phyloP scores from a whole-genome alignment of 306 rosid species.

The Inga leiocalycina region DNA sequence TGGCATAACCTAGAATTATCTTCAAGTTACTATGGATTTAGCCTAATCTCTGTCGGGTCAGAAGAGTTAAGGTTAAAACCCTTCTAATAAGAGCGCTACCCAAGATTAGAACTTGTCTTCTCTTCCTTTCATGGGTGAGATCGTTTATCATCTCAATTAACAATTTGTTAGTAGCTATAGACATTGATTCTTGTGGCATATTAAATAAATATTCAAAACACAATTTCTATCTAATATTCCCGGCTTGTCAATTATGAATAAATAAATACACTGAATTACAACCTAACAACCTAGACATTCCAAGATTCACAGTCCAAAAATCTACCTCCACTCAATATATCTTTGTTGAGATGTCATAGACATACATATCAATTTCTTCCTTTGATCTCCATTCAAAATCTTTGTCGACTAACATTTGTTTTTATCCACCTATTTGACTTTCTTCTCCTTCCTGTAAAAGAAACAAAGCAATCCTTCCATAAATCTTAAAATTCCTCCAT shows the following conservation, averaged over 20 bases:
- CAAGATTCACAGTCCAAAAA: neutral
- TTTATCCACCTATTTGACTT: constrained; percentile 21
- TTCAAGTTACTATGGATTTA: too few species aligned
- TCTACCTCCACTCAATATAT: neutral
- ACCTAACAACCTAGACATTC: neutral
- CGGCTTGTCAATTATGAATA: neutral
- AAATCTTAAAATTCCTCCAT: neutral
- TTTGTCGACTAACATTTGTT: neutral
- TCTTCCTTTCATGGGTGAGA: too few species aligned
- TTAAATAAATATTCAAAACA: too few species aligned
- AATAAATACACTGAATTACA: neutral
- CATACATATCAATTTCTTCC: neutral
- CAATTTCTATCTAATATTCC: neutral
- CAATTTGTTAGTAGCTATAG: too few species aligned
- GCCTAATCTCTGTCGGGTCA: too few species aligned
- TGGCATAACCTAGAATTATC: too few species aligned
- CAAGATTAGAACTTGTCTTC: too few species aligned
- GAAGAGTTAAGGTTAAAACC: too few species aligned
- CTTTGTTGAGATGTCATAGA: neutral
- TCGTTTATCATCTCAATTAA: too few species aligned
- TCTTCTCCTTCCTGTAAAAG: constrained; percentile 36
- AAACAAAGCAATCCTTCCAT: neutral
- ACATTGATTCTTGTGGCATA: too few species aligned
- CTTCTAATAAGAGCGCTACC: too few species aligned
- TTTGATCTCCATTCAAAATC: neutral